phyloP scores from a whole-genome alignment of 257 asterid genomes.

The Solanum chilense region DNA sequence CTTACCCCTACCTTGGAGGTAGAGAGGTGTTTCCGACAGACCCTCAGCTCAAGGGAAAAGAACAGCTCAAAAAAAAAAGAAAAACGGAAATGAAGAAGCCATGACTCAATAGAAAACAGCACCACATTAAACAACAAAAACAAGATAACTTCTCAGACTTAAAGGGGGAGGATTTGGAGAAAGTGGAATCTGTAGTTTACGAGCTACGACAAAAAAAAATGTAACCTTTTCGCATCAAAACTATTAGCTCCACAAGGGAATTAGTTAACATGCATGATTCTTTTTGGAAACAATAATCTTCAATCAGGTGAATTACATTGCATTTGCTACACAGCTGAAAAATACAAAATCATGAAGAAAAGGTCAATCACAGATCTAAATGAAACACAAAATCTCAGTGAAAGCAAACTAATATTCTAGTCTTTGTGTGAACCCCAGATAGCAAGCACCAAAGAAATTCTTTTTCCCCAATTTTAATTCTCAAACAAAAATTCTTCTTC shows the following conservation, averaged over 20 bases:
- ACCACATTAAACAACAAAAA: neutral
- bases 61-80: neutral
- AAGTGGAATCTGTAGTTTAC: neutral
- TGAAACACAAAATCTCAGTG: neutral
- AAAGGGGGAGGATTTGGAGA: neutral
- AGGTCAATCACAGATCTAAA: neutral
- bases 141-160: neutral
- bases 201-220: neutral
- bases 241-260: neutral
- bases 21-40: neutral
- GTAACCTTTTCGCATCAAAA: neutral
- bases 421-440: neutral
- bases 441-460: neutral
- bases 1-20: neutral
- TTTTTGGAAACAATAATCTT: neutral
- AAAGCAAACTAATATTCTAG: neutral
- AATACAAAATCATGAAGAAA: neutral
- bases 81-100: neutral
- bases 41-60: neutral
- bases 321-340: neutral
- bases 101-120: neutral
- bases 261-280: neutral
- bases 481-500: neutral
- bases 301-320: neutral
- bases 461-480: neutral